A percentile compares a stretch with the other conserved stretches of the same genome.
Conservation (phyloP, 176 grass and related monocot genomes). For the Carex cristatella region DNA sequence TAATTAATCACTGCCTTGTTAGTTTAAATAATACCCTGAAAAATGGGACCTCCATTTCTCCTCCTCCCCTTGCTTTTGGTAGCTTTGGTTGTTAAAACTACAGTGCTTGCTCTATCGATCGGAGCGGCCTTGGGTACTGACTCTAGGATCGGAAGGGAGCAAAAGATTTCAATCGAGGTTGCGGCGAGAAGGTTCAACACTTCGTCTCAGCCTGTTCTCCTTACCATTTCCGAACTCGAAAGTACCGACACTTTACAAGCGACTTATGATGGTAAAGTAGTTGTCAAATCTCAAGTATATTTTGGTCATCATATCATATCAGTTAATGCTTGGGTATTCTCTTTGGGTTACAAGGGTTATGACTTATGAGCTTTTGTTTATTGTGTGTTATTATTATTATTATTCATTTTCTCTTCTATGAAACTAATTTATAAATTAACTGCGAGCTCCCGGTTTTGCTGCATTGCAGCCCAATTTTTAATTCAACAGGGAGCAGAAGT, state of each 20-base stretch:
- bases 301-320: background rate
- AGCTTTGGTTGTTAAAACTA: background rate
- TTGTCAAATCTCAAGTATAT: background rate
- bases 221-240: background rate
- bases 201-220: background rate
- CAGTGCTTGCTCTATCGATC: background rate
- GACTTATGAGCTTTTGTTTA: no score
- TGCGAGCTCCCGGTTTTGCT: background rate
- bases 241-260: background rate
- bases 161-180: slow-evolving; percentile 5
- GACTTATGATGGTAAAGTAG: background rate
- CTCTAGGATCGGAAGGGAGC: background rate
- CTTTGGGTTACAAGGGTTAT: background rate
- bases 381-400: no score
- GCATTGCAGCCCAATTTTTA: slow-evolving; percentile 15
- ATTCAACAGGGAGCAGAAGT: slow-evolving; percentile 23
- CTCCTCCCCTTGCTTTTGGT: background rate
- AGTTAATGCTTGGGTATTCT: background rate
- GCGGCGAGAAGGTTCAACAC: background rate
- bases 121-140: background rate
- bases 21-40: background rate
- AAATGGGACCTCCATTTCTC: background rate
- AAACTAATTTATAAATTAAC: background rate
- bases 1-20: background rate
- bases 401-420: no score